Base-by-base conservation (phyloP, 2,329 filamentous ascomycete genomes). In the Ramichloridium luteum region DNA sequence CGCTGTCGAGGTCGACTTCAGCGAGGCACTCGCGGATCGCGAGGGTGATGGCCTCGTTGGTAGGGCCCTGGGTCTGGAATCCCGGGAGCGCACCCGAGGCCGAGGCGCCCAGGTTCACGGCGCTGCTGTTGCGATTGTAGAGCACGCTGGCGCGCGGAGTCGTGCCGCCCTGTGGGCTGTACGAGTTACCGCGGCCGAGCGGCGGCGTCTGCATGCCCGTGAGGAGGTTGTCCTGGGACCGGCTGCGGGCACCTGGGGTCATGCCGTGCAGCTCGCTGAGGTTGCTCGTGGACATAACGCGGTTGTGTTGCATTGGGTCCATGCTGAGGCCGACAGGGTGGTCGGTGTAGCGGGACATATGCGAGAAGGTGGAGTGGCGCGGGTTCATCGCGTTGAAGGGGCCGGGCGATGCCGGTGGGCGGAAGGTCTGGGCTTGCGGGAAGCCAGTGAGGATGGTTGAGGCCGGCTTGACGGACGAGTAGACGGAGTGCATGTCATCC, bases 401-500 rank as follows among this genome's bases (percentile, higher is more conserved):
- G 6, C 74, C 79, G 2, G 84, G 83, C 0, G 81, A 86, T 41
- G 79, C 76, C 8, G 86, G 85, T 8, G 86, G 81, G 2, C 77
- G 66, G 41, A 58, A 58, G 28, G 51, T 53, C 47, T 58, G 40
- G 42, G 49, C 39, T 55, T 73, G 74, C 13, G 46, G 79, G 61
- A 93, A 83, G 33, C 84, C 85, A 10, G 82, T 84, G 37, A 93
- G 68, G 42, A 96, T 78, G 2, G 86, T 94, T 5, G 84, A 79
- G 4, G 84, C 69, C 57, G 86, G 65, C 69, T 88, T 78, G 38
- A 86, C 82, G 1, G 85, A 93, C 4, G 86, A 94, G 65, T 96
- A 96, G 37, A 92, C 77, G 1, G 85, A 93, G 56, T 84, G 86
- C 69, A 96, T 93, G 56, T 98, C 90, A 54, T 98, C 92, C 79